Conservation (phyloP, 1,284 basidiomycete species). For the Microbotryum intermedium region DNA sequence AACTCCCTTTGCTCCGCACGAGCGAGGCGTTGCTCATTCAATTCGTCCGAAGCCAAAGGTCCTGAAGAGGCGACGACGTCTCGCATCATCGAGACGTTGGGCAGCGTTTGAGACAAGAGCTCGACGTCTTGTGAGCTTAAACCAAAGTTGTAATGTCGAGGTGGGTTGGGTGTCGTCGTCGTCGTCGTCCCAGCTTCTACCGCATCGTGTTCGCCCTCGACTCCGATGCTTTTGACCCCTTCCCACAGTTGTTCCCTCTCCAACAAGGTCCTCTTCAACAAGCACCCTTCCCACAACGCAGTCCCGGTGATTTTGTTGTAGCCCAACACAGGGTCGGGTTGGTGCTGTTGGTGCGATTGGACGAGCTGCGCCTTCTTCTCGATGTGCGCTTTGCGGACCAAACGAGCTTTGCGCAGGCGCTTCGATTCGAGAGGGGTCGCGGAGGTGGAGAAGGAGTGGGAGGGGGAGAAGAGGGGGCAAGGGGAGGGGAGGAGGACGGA, state of each 20-base stretch:
- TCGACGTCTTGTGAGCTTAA: constrained; percentile 45
- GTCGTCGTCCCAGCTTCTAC: not conserved
- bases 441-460: constrained; percentile 12
- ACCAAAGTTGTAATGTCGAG: constrained; percentile 53
- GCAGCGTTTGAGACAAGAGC: constrained; percentile 11
- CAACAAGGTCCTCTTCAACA: constrained; percentile 56
- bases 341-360: constrained; percentile 36
- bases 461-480: too few relatives aligned
- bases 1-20: constrained; percentile 43
- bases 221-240: constrained; percentile 17
- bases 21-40: constrained; percentile 25
- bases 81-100: not conserved
- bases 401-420: constrained; percentile 28
- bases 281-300: constrained; percentile 51
- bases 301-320: constrained; percentile 46
- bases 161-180: constrained; percentile 9
- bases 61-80: too few relatives aligned
- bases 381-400: constrained; percentile 37
- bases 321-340: constrained; percentile 64
- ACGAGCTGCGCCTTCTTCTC: constrained; percentile 35
- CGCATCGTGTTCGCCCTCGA: too few relatives aligned
- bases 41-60: not conserved
- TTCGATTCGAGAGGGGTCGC: constrained; percentile 8
- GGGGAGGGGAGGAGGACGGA: too few relatives aligned
- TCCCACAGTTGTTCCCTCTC: constrained; percentile 48